Conservation (phyloP, 306 rosid species). For the Malus orientalis region DNA sequence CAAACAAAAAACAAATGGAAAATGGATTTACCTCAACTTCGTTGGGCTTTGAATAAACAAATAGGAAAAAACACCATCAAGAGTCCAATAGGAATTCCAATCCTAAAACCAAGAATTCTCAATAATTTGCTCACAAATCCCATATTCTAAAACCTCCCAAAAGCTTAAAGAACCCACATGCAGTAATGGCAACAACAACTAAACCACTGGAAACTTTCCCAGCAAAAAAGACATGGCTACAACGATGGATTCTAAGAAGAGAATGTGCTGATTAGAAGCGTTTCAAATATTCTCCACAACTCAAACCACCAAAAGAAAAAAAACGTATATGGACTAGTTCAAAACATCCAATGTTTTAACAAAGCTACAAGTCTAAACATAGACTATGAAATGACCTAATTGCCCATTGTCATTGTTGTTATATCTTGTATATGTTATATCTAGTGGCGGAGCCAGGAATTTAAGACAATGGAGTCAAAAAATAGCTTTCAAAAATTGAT, state of each 20-base stretch:
- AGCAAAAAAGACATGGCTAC: background rate
- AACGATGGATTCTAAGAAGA: background rate
- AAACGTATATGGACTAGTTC: background rate
- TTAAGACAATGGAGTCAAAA: no score
- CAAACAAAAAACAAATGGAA: background rate
- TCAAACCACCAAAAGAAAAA: background rate
- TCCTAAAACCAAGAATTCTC: constrained; percentile 56
- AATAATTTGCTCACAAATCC: constrained; percentile 56
- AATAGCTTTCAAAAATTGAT: no score
- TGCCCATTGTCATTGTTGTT: background rate
- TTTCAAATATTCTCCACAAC: background rate
- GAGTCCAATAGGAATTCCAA: constrained; percentile 84
- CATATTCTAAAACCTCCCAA: constrained; percentile 22
- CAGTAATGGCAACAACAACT: background rate
- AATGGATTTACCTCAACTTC: constrained; percentile 45
- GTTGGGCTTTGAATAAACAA: constrained; percentile 56
- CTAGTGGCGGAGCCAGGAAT: no score
- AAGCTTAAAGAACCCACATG: background rate
- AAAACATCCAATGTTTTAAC: background rate
- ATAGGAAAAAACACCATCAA: constrained; percentile 62
- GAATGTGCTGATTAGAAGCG: background rate
- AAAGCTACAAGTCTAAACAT: background rate
- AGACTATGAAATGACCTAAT: background rate
- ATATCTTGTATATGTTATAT: background rate
- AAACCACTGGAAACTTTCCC: background rate